phyloP scores from a whole-genome alignment of 2,329 filamentous ascomycete genomes.

The Raffaelea ambrosiae region DNA sequence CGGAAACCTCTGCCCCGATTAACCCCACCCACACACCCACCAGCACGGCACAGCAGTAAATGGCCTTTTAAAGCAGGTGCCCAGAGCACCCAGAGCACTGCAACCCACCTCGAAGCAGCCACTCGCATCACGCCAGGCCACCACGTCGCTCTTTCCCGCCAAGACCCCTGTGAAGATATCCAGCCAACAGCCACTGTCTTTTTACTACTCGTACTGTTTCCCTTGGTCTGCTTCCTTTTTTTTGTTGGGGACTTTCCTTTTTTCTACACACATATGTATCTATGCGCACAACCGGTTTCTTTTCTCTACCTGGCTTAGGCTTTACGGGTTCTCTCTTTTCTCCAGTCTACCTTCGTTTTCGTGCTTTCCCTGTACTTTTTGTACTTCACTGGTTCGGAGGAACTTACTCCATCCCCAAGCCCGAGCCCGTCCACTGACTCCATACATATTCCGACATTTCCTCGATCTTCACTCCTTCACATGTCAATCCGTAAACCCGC shows the following conservation, averaged over 20 bases:
- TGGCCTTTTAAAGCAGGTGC: too few species aligned
- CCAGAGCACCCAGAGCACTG: too few species aligned
- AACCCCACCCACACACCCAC: background rate
- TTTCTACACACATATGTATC: background rate
- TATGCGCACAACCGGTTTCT: too few species aligned
- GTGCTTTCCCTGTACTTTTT: too few species aligned
- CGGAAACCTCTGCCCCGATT: background rate
- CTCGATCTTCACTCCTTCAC: background rate
- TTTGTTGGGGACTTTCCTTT: background rate
- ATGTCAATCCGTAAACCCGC: background rate
- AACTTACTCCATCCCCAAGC: too few species aligned
- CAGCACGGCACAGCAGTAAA: background rate
- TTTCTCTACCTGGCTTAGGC: background rate
- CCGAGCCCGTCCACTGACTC: too few species aligned
- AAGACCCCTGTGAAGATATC: background rate
- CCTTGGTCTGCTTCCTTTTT: background rate
- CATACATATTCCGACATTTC: background rate
- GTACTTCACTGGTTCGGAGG: too few species aligned
- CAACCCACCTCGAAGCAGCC: too few species aligned
- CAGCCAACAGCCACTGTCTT: background rate
- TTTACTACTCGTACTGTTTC: too few species aligned
- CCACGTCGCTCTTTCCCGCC: constrained; percentile 1
- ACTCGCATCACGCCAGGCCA: background rate
- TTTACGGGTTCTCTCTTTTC: too few species aligned
- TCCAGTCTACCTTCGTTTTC: too few species aligned